Evolutionary conservation across 805 yeast species (phyloP).

Genomic region (Lachancea kluyveri): DNA sequence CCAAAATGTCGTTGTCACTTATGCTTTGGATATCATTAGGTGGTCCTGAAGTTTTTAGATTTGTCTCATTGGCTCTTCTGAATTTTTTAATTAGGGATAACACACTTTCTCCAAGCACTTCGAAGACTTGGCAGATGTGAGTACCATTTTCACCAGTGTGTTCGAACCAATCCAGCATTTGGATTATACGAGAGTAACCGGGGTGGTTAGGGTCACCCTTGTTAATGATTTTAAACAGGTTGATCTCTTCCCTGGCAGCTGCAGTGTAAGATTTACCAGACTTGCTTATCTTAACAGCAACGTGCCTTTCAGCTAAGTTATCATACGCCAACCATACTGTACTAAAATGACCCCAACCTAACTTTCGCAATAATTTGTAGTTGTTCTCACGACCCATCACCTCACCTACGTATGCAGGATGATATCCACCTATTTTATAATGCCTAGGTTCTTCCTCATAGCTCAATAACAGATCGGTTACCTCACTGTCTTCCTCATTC

Average conservation of each 20-base stretch:
- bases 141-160: constrained; percentile 57
- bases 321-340: constrained; percentile 64
- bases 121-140: constrained; percentile 63
- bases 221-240: constrained; percentile 42
- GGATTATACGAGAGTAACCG: constrained; percentile 48
- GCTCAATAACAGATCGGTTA: not conserved
- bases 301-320: constrained; percentile 35
- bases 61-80: too few relatives aligned
- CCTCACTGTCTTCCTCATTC: not conserved
- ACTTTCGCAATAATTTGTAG: constrained; percentile 46
- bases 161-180: constrained; percentile 48
- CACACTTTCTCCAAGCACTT: constrained; percentile 60
- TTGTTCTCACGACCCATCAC: constrained; percentile 39
- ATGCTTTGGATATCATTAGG: too few relatives aligned
- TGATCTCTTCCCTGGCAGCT: constrained; percentile 61
- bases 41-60: too few relatives aligned
- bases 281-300: constrained; percentile 58
- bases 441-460: constrained; percentile 47
- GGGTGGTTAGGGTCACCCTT: too few relatives aligned
- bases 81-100: too few relatives aligned
- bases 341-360: constrained; percentile 70
- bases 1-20: too few relatives aligned
- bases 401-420: constrained; percentile 55
- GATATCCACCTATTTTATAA: constrained; percentile 58
- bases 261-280: constrained; percentile 47